Conservation (phyloP, 2,329 filamentous ascomycete genomes). For the Verticillium alfalfae region DNA sequence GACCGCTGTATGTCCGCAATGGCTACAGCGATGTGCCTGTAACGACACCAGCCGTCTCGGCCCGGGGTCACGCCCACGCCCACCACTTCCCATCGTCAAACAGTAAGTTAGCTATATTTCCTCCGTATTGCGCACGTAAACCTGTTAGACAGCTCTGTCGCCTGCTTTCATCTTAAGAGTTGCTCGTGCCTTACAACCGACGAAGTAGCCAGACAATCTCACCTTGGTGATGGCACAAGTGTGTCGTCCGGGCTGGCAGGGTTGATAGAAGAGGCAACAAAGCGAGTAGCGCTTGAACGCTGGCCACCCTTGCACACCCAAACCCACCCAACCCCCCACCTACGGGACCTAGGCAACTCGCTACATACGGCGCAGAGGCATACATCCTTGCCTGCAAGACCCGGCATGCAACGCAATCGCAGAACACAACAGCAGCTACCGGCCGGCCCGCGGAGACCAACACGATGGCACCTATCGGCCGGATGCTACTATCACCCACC, state of each 20-base stretch:
- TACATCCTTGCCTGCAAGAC: not conserved
- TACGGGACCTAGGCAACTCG: no score
- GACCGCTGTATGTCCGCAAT: not conserved
- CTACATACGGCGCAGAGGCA: no score
- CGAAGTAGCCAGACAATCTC: no score
- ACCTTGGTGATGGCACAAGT: not conserved
- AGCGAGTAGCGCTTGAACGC: not conserved
- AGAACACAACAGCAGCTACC: not conserved
- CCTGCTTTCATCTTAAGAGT: not conserved
- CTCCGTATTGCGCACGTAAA: not conserved
- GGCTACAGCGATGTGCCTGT: not conserved
- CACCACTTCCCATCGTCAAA: not conserved
- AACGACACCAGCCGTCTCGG: not conserved
- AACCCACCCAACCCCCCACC: no score
- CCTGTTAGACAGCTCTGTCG: not conserved
- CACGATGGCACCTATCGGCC: not conserved
- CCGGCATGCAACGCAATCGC: not conserved
- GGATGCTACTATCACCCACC: not conserved
- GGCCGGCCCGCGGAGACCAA: not conserved
- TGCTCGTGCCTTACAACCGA: not conserved
- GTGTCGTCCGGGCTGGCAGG: not conserved
- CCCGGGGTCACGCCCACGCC: not conserved
- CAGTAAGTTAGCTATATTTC: not conserved
- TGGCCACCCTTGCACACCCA: not conserved
- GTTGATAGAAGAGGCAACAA: not conserved